phyloP scores from a whole-genome alignment of 352 stramenopile genomes.

The Globisporangium middletonii region DNA sequence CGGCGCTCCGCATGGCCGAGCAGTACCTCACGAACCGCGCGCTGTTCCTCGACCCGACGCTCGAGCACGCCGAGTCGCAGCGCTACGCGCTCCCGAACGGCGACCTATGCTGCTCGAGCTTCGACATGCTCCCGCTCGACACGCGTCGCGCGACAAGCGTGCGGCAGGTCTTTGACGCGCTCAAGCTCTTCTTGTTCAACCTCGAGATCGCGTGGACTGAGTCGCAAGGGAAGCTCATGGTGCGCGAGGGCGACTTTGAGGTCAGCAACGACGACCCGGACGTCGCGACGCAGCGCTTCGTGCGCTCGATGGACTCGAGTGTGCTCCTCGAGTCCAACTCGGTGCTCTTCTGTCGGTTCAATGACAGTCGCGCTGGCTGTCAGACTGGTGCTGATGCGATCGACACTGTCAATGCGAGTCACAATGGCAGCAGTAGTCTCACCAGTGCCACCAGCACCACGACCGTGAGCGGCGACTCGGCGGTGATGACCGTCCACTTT shows the following conservation, averaged over 20 bases:
- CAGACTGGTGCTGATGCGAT: too few species aligned
- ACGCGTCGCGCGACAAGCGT: background rate
- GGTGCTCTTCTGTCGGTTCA: slow-evolving; percentile 19
- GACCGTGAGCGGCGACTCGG: background rate
- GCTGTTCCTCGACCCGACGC: slow-evolving; percentile 2
- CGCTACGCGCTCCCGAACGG: background rate
- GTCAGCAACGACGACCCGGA: slow-evolving; percentile 13
- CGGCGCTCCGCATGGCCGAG: background rate
- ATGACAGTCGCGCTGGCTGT: slow-evolving; percentile 1
- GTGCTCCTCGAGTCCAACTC: slow-evolving; percentile 23
- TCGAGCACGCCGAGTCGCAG: slow-evolving; percentile 6
- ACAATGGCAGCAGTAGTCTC: background rate
- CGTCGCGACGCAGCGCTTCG: slow-evolving; percentile 21
- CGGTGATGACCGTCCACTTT: slow-evolving; percentile 8
- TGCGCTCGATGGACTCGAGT: slow-evolving; percentile 13
- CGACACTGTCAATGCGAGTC: background rate
- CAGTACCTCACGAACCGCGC: slow-evolving; percentile 2
- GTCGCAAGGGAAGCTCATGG: slow-evolving; percentile 36
- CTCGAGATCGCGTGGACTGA: slow-evolving; percentile 52
- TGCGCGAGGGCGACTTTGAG: slow-evolving; percentile 34
- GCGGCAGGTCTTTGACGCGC: slow-evolving; percentile 30
- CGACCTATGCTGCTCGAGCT: slow-evolving; percentile 6
- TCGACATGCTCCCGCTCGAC: slow-evolving; percentile 32
- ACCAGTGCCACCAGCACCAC: background rate
- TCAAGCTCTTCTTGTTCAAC: slow-evolving; percentile 31